phyloP scores from a whole-genome alignment of 805 yeast genomes.

The Komagataella pseudopastoris region DNA sequence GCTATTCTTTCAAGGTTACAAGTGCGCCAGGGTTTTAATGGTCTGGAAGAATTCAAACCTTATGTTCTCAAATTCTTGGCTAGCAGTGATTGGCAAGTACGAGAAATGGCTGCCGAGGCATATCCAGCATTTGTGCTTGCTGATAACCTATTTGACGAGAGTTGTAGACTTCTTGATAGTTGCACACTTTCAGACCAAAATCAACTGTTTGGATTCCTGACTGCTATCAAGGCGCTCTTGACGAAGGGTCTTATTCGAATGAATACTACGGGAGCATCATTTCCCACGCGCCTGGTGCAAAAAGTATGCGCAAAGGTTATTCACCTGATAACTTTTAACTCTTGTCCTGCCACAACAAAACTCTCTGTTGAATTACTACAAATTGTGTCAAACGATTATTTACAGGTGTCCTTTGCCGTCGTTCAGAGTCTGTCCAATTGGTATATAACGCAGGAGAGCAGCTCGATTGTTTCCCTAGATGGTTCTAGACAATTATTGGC shows the following conservation, averaged over 20 bases:
- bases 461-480: constrained; percentile 14
- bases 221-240: not conserved
- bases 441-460: not conserved
- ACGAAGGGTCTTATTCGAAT: not conserved
- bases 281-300: not conserved
- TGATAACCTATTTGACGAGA: constrained; percentile 16
- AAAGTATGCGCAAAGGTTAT: not conserved
- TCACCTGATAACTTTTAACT: too few species aligned
- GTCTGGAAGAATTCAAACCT: constrained; percentile 36
- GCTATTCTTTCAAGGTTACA: constrained; percentile 60
- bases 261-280: not conserved
- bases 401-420: constrained; percentile 2
- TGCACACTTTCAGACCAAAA: not conserved
- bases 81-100: constrained; percentile 60
- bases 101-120: constrained; percentile 78
- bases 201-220: not conserved
- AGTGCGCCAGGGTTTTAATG: constrained; percentile 40
- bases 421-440: constrained; percentile 3
- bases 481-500: constrained; percentile 39
- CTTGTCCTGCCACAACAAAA: not conserved
- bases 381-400: constrained; percentile 3
- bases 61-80: constrained; percentile 33
- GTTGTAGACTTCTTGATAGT: constrained; percentile 4
- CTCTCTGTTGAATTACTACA: not conserved
- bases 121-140: constrained; percentile 33